Evolutionary conservation across 108 stramenopile species (phyloP), one percentile per base, ranked within the genome.

Genomic region (Cyclostephanos tholiformis): DNA sequence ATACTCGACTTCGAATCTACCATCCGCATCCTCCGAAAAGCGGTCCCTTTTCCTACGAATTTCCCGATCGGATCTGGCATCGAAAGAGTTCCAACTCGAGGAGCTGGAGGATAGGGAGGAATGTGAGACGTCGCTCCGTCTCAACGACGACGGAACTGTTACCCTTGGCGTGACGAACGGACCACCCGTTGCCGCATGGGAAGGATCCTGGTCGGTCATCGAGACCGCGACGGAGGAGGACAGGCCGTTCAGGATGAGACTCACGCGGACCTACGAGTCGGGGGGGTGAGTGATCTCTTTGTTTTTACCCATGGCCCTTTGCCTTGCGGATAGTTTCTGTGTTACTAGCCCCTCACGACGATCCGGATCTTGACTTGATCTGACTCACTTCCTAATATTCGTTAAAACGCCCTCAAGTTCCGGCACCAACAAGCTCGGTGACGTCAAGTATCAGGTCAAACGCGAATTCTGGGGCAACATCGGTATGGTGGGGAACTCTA

Each of bases 381-480:
- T 36, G 36, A 36, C 64, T 36, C 36, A 36, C 36, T 36, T n/a
- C n/a, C n/a, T n/a, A n/a, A n/a, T n/a, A n/a, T n/a, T n/a, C n/a
- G n/a, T n/a, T n/a, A n/a, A n/a, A 53, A 53, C 20, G 20, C 52
- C 13, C 56, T 6, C 6, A 27, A 58, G 57, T 27, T 56, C 55
- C n/a, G 66, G 77, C 5, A 44, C 70, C 10, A 74, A 68, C 30
- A 60, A 62, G 44, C 76, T 89, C 60, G 88, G 88, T n/a, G 88
- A 89, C 17, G 85, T 92, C 63, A 49, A 57, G 17, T 92, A 85
- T 64, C 68, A 73, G 25, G 76, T 92, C 4, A 79, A 70, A 46
- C 86, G 87, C 11, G 68, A 71, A 52, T 89, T 77, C 63, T 55
- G 62, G 29, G 91, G 91, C 32, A 79, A 71, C 14, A 76, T 89